Percentiles rank a stretch among this genome's conserved stretches.
Evolutionary conservation across 2,329 filamentous ascomycete species (phyloP).

Genomic region (Lanzia echinophila): DNA sequence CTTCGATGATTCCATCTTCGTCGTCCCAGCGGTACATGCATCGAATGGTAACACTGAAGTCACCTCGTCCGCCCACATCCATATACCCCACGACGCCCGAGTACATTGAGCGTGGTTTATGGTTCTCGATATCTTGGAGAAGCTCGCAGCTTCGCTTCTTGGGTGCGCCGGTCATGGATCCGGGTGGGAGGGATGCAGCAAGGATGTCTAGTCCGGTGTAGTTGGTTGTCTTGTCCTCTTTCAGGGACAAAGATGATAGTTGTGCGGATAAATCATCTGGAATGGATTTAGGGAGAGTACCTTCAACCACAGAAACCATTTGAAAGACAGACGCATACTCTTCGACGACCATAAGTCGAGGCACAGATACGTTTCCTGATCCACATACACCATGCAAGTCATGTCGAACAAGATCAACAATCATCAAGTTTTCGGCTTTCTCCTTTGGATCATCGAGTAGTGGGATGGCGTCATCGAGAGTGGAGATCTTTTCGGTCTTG

Average conservation of each 20-base stretch:
- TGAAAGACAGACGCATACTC: slow-evolving; percentile 89
- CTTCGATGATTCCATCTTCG: slow-evolving; percentile 35
- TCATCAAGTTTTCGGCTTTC: slow-evolving; percentile 95
- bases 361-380: slow-evolving; percentile 64
- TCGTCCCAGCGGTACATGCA: slow-evolving; percentile 70
- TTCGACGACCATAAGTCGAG: slow-evolving; percentile 77
- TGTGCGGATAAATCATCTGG: slow-evolving; percentile 5
- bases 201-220: slow-evolving; percentile 70
- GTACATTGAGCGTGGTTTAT: slow-evolving; percentile 64
- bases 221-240: slow-evolving; percentile 14
- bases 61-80: slow-evolving; percentile 75
- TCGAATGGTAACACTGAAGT: slow-evolving; percentile 88
- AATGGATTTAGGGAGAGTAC: slow-evolving; percentile 42
- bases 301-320: slow-evolving; percentile 83
- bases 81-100: slow-evolving; percentile 87
- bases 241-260: slow-evolving; percentile 1
- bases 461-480: slow-evolving; percentile 62
- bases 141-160: slow-evolving; percentile 91
- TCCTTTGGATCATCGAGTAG: slow-evolving; percentile 81
- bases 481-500: slow-evolving; percentile 59
- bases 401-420: slow-evolving; percentile 91
- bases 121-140: slow-evolving; percentile 59
- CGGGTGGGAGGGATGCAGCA: slow-evolving; percentile 72
- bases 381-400: slow-evolving; percentile 83
- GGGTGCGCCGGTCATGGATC: slow-evolving; percentile 93